Evolutionary conservation across 805 yeast species (phyloP).

Genomic region (Maudiozyma bulderi): DNA sequence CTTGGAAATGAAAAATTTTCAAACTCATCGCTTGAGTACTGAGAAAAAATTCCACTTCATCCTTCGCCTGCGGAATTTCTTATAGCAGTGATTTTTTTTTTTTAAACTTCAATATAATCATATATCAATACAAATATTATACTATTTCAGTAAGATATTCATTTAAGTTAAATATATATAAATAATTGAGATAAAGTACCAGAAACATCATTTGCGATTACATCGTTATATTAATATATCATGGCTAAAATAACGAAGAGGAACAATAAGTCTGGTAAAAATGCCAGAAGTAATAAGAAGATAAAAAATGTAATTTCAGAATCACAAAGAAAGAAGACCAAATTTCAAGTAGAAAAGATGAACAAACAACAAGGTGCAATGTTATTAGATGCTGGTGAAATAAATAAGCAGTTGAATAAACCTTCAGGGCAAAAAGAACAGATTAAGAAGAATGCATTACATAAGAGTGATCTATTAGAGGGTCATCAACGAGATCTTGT

Average conservation of each 20-base stretch:
- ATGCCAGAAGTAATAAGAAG: not conserved
- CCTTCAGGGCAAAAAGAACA: not conserved
- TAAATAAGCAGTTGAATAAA: not conserved
- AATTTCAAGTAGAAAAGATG: constrained; percentile 15
- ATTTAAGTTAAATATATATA: too few species aligned
- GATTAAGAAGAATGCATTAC: constrained; percentile 8
- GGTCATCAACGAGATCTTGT: constrained; percentile 24
- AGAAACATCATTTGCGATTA: too few species aligned
- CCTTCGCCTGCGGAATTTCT: not conserved
- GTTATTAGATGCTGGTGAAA: constrained; percentile 7
- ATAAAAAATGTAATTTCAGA: constrained; percentile 11
- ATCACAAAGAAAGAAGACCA: constrained; percentile 21
- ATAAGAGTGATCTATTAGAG: constrained; percentile 13
- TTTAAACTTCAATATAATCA: too few species aligned
- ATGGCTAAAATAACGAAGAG: constrained; percentile 1
- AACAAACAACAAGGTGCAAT: constrained; percentile 12
- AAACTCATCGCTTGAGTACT: not conserved
- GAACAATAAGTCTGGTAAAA: not conserved
- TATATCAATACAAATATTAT: too few species aligned
- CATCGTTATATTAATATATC: not conserved
- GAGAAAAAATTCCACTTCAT: not conserved
- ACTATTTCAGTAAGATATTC: too few species aligned
- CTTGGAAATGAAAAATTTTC: constrained; percentile 1
- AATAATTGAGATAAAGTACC: too few species aligned
- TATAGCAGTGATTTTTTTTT: not conserved